These are phyloP conservation scores for Chloris gayana DNA, from an alignment of 176 grass and related monocot genomes.

Conservation along the genomic window DNA sequence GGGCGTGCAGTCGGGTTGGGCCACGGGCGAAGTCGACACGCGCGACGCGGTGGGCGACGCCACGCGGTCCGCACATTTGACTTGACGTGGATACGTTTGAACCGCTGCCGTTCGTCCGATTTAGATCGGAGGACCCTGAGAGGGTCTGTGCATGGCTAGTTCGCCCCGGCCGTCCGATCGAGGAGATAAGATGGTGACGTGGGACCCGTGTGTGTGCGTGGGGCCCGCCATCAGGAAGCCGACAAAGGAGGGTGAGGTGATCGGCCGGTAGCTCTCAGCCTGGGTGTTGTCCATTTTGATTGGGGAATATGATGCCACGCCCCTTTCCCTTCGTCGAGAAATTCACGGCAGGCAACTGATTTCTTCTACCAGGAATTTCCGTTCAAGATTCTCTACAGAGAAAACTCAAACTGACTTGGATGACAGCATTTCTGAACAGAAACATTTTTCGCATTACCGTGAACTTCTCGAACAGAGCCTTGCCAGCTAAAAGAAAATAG, in stretches of 20 bases:
- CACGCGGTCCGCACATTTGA: constrained; percentile 55
- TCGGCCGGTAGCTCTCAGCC: neutral
- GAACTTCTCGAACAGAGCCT: too few relatives aligned
- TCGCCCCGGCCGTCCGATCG: constrained; percentile 1
- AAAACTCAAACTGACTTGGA: neutral
- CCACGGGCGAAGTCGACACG: constrained; percentile 34
- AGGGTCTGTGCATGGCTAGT: neutral
- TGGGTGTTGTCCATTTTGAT: constrained; percentile 35
- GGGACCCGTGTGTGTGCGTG: neutral
- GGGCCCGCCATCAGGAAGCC: constrained; percentile 17
- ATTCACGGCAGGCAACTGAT: neutral
- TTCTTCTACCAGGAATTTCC: neutral
- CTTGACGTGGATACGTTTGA: constrained; percentile 42
- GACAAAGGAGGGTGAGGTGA: constrained; percentile 35
- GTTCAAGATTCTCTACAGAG: neutral
- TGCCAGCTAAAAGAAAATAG: too few relatives aligned
- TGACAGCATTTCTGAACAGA: neutral
- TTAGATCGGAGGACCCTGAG: neutral
- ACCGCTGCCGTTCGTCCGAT: neutral
- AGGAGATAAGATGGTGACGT: constrained; percentile 31
- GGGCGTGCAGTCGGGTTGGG: neutral
- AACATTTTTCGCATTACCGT: neutral
- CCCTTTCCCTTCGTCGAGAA: neutral
- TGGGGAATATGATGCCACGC: constrained; percentile 36
- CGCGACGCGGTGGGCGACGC: constrained; percentile 12